Evolutionary conservation across 345 rosid species (phyloP).

Genomic region (Citrus cavaleriei): DNA sequence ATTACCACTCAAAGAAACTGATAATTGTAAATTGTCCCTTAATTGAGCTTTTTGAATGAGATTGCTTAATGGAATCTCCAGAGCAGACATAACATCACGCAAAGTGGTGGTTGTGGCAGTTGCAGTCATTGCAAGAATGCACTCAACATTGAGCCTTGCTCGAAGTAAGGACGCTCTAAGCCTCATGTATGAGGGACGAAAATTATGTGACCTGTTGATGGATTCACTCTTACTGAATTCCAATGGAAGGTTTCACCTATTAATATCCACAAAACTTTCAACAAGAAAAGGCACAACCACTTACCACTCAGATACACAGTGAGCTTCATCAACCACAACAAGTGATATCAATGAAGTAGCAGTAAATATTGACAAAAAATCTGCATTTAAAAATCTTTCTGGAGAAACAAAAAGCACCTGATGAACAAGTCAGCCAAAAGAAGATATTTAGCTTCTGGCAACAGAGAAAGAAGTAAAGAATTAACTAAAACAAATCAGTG

Average conservation of each 20-base stretch:
- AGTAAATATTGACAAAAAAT: constrained; percentile 67
- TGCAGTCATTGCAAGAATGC: constrained; percentile 98
- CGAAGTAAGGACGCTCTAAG: constrained; percentile 82
- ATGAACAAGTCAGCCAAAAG: constrained; percentile 7
- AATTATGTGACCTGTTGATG: constrained; percentile 85
- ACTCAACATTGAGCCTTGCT: constrained; percentile 53
- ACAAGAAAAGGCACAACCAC: constrained; percentile 20
- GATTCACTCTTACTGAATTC: background rate
- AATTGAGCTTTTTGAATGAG: constrained; percentile 63
- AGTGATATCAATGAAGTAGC: constrained; percentile 50
- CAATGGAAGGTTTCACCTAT: background rate
- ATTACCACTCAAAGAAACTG: constrained; percentile 73
- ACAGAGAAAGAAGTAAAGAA: background rate
- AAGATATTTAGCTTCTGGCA: constrained; percentile 4
- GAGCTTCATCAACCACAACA: constrained; percentile 97
- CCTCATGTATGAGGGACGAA: constrained; percentile 95
- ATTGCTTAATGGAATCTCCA: constrained; percentile 79
- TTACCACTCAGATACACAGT: constrained; percentile 96
- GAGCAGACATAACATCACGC: constrained; percentile 75
- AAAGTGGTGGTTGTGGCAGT: constrained; percentile 77
- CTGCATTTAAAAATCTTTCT: constrained; percentile 74
- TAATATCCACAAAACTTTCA: background rate
- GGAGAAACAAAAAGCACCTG: constrained; percentile 99
- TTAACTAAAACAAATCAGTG: background rate
- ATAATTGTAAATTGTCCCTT: constrained; percentile 72